Percentiles rank a stretch among this genome's conserved stretches.
These are phyloP conservation scores for Rosa hybrid DNA, from an alignment of 331 rosid species.

Conservation along the genomic window DNA sequence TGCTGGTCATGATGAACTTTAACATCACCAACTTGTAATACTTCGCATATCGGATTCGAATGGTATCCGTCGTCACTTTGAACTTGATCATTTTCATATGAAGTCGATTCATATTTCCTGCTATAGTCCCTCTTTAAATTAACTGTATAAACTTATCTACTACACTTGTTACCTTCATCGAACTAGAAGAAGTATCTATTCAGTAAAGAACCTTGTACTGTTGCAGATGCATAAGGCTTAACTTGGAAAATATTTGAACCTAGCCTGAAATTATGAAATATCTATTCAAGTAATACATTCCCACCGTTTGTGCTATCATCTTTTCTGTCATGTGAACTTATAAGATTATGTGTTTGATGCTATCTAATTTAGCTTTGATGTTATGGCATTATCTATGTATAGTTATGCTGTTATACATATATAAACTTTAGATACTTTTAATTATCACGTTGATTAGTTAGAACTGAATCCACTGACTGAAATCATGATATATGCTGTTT, in stretches of 20 bases:
- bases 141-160: background rate
- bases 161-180: background rate
- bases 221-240: background rate
- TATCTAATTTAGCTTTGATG: too few relatives aligned
- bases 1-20: background rate
- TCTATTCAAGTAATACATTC: background rate
- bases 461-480: too few relatives aligned
- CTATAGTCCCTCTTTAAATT: background rate
- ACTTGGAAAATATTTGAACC: background rate
- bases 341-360: too few relatives aligned
- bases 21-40: background rate
- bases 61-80: background rate
- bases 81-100: background rate
- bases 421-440: too few relatives aligned
- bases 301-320: background rate
- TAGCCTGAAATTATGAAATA: background rate
- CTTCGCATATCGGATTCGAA: background rate
- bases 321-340: background rate
- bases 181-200: background rate
- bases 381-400: too few relatives aligned
- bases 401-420: too few relatives aligned
- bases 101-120: background rate
- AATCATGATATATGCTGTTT: too few relatives aligned
- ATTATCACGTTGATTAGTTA: too few relatives aligned
- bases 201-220: background rate